A percentile compares a stretch with the other conserved stretches of the same genome.
phyloP scores from a whole-genome alignment of 2,329 filamentous ascomycete genomes.

The Ascocoryne sarcoides region DNA sequence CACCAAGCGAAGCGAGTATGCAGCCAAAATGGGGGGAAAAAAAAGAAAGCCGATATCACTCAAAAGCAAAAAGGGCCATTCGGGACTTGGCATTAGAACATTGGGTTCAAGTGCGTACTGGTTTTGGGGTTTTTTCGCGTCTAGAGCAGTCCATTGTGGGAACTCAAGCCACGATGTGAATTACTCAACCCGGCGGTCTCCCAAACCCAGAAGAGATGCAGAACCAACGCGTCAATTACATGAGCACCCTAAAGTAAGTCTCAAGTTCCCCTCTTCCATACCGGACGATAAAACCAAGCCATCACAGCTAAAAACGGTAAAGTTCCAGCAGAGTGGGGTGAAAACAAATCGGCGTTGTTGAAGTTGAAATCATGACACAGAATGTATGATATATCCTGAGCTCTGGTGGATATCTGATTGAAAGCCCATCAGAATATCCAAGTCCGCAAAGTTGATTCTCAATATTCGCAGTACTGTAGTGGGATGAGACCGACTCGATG shows the following conservation, averaged over 20 bases:
- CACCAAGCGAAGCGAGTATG: too few species aligned
- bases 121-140: too few species aligned
- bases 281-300: neutral
- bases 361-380: too few species aligned
- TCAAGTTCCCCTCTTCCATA: neutral
- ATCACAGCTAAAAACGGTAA: neutral
- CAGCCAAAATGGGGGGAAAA: too few species aligned
- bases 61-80: neutral
- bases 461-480: neutral
- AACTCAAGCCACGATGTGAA: too few species aligned
- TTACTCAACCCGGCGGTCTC: neutral
- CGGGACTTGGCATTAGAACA: too few species aligned
- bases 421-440: neutral
- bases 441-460: neutral
- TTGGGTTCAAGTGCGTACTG: too few species aligned
- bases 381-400: too few species aligned
- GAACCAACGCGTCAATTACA: neutral
- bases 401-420: too few species aligned
- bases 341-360: too few species aligned
- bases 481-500: neutral
- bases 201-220: neutral
- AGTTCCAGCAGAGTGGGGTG: too few species aligned
- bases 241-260: neutral
- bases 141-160: too few species aligned
- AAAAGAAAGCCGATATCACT: neutral